Evolutionary conservation across 139 green algal species (phyloP), one percentile per base, ranked within the genome.

Genomic region (Picochlorum sp.): DNA sequence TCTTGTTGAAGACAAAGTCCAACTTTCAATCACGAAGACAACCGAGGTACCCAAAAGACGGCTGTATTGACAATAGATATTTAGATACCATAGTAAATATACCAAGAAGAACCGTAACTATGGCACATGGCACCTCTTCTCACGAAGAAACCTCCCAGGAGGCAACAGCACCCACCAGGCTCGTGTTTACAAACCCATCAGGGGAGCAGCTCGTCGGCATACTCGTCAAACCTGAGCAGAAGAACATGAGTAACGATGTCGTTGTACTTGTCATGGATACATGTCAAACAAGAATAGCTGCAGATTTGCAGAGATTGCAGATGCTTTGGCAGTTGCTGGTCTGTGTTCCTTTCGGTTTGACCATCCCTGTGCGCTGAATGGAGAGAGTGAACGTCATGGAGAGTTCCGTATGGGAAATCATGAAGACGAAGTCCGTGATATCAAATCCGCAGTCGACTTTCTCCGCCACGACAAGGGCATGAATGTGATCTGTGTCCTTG

Each of bases 391-490:
- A 65, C 60, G 65, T n/a, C 34, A 28, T n/a, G 60, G 66, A 28
- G 41, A 59, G 20, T 78, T 78, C 45, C 28, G 54, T 11, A 78
- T 78, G 66, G 71, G 71, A 34, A 78, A 78, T 61, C 71, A 78
- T 51, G 61, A 62, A 20, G 59, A 70, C 13, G 71, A 78, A 65
- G 60, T 61, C 6, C 2, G 10, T 21, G 71, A 78, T 59, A 70
- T 70, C 20, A 28, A 30, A 16, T 58, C 28, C 1, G 71, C 71
- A 10, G 65, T 65, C 26, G 45, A 66, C 23, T 50, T 65, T 37
- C 23, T 73, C 38, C 34, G 34, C 34, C 18, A 45, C 37, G 54
- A 49, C n/a, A 45, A 44, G n/a, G 70, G 65, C 37, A 66, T 61
- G 24, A 51, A 24, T 6, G 71, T 78, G 28, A 20, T 49, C 2